Base-by-base conservation (phyloP, 176 grass and related monocot species). In the Stipa capillata region DNA sequence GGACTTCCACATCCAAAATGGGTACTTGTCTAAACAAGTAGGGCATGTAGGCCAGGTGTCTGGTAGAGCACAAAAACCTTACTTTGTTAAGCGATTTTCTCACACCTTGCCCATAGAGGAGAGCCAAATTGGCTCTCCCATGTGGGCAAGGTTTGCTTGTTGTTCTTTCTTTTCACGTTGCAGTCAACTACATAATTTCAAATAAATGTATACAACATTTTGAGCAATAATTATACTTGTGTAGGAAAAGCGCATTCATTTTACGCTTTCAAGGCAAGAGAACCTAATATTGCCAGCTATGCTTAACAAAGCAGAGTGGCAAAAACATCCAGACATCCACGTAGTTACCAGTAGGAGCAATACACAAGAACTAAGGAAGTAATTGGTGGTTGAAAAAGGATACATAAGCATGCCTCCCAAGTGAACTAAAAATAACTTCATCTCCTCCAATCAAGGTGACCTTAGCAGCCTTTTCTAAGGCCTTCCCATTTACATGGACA, bases 401-500 rank as follows among this genome's bases (percentile, higher is more conserved):
- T 98, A 94, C 96, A 72, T 94, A 98, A 87, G 90, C 80, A 81
- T 94, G 92, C 21, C 82, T 90, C 72, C 90, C 84, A 66, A 86
- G 57, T 48, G 83, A 90, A 89, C 69, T 81, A 73, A 98, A 98
- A 87, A 85, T 62, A 75, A 98, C 87, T 88, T 98, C 96, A 85
- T 98, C 96, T 36, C 96, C 96, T 76, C 90, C 90, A 39, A 28
- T 44, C 63, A 98, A 85, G 55, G 85, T 85, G 81, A 94, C 84
- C 73, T 89, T 85, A 20, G 88, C 65, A 88, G 85, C 39, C 85
- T 92, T 94, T 66, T 94, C 96, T 48, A 98, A 56, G 36, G 73
- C 87, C 86, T 91, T 98, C 65, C 96, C 96, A 68, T 98, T 98
- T 66, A 98, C 92, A 89, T 79, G 77, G 53, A 98, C 85, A 87